Evolutionary conservation across 768 basidiomycete species (phyloP).

Genomic region (Termitomyces sp.): DNA sequence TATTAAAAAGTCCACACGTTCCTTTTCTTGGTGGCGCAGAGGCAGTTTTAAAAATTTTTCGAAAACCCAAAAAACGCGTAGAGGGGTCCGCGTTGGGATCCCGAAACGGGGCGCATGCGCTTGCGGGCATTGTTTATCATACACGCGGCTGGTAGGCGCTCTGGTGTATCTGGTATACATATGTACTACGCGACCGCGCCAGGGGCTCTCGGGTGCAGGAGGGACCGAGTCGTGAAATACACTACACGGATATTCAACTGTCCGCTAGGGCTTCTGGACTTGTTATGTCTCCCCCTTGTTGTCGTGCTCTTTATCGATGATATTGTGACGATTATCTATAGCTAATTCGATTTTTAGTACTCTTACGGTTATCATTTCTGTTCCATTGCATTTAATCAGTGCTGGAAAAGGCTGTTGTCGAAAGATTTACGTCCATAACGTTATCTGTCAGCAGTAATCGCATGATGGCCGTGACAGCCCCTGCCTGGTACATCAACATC

Average conservation of each 20-base stretch:
- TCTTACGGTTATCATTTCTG: not conserved
- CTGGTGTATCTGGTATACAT: not conserved
- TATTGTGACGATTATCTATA: not conserved
- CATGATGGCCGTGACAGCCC: no score
- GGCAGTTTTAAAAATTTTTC: not conserved
- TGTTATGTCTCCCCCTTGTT: not conserved
- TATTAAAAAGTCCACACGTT: not conserved
- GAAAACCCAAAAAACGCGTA: not conserved
- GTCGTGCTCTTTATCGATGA: not conserved
- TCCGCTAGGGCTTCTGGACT: not conserved
- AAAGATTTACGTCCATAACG: no score
- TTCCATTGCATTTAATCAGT: not conserved
- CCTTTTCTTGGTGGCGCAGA: not conserved
- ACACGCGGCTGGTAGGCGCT: not conserved
- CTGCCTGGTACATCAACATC: no score
- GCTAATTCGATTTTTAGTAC: not conserved
- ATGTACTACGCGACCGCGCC: not conserved
- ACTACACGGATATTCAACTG: not conserved
- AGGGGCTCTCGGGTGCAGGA: not conserved
- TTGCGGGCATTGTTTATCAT: not conserved
- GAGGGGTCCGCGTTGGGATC: not conserved
- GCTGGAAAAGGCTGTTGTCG: no score
- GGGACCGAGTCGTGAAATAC: not conserved
- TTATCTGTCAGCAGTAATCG: no score
- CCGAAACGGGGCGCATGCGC: not conserved